Percentiles rank a stretch among this genome's conserved stretches.
Conservation (phyloP, 2,329 filamentous ascomycete species). For the Cercospora beticola region DNA sequence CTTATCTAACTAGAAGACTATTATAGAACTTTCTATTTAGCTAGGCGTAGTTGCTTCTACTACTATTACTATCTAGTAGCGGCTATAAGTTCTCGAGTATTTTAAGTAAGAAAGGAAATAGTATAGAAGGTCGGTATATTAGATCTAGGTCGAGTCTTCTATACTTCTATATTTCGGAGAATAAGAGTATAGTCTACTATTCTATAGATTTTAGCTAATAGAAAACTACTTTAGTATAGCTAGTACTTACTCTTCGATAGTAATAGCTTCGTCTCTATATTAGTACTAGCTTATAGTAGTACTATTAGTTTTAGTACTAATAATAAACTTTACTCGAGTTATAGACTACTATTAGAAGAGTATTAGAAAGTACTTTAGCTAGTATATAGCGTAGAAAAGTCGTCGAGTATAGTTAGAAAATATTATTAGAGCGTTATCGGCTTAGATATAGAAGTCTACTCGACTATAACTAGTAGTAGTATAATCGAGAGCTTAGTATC, state of each 20-base stretch:
- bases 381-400: background rate
- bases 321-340: background rate
- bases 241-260: background rate
- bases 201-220: background rate
- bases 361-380: background rate
- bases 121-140: background rate
- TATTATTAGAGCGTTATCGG: background rate
- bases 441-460: background rate
- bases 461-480: background rate
- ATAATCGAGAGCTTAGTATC: background rate
- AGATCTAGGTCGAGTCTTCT: background rate
- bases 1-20: background rate
- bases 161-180: background rate
- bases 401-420: background rate
- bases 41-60: background rate
- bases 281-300: background rate
- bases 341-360: background rate
- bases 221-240: background rate
- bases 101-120: background rate
- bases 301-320: background rate
- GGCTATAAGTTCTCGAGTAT: background rate
- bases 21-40: background rate
- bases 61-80: background rate
- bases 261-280: background rate
- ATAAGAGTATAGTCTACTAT: background rate